These are phyloP conservation scores for Cercospora zeina DNA, from an alignment of 2,329 filamentous ascomycete species.

Conservation along the genomic window DNA sequence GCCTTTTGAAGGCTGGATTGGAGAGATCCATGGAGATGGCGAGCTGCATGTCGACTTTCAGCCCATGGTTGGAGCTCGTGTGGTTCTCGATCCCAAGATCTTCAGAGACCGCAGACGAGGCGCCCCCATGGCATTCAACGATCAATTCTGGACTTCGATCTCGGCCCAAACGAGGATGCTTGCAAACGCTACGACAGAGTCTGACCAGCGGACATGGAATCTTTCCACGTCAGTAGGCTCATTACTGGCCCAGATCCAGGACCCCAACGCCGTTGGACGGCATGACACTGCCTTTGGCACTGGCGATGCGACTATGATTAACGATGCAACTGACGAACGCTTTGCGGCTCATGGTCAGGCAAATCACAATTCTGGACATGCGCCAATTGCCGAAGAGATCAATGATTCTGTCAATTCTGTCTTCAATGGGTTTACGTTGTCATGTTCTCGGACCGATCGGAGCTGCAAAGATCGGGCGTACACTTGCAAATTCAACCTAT, in stretches of 20 bases:
- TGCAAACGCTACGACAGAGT: neutral
- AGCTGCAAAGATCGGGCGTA: neutral
- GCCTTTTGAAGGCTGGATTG: neutral
- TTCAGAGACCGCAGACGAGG: neutral
- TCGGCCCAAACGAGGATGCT: neutral
- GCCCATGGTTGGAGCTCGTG: conserved; percentile 1
- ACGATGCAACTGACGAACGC: neutral
- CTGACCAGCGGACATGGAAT: neutral
- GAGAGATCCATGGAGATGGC: neutral
- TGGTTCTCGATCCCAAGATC: neutral
- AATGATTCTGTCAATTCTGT: neutral
- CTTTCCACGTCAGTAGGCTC: neutral
- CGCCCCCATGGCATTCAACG: neutral
- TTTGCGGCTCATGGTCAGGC: neutral
- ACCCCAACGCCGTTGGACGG: neutral
- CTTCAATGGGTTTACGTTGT: neutral
- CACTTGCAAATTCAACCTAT: neutral
- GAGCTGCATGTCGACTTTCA: conserved; percentile 1
- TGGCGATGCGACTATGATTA: neutral
- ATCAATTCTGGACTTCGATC: neutral
- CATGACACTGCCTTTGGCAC: neutral
- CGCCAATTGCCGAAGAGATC: neutral
- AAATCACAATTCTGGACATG: neutral
- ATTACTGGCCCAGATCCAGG: neutral
- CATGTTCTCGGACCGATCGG: neutral